phyloP scores from a whole-genome alignment of 2,329 filamentous ascomycete genomes.

The Exophiala bonariae region DNA sequence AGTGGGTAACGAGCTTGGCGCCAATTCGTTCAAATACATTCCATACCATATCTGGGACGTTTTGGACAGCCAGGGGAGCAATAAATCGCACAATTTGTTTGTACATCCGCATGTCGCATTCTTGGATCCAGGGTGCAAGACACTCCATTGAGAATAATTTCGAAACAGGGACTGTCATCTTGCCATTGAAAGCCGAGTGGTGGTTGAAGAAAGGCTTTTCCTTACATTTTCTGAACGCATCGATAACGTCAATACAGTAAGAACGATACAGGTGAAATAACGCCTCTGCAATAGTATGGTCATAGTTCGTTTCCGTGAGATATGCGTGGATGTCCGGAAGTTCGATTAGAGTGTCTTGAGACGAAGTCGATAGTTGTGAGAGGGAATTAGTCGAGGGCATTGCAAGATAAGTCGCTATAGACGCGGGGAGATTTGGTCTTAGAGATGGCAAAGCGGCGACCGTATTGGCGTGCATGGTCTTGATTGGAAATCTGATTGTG shows the following conservation, averaged over 20 bases:
- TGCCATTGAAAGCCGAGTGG: conserved; percentile 93
- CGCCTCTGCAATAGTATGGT: conserved; percentile 82
- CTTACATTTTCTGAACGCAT: conserved; percentile 93
- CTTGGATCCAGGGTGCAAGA: conserved; percentile 88
- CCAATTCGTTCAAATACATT: conserved; percentile 87
- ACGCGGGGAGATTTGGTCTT: conserved; percentile 31
- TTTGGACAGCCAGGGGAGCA: conserved; percentile 83
- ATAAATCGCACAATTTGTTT: conserved; percentile 96
- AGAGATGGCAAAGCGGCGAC: conserved; percentile 29
- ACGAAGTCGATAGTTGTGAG: conserved; percentile 54
- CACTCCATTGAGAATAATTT: conserved; percentile 81
- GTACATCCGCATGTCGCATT: conserved; percentile 94
- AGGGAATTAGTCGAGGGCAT: conserved; percentile 27
- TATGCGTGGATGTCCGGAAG: conserved; percentile 86
- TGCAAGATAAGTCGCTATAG: conserved; percentile 48
- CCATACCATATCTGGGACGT: conserved; percentile 83
- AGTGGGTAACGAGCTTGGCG: conserved; percentile 74
- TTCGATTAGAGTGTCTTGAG: conserved; percentile 69
- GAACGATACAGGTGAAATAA: conserved; percentile 86
- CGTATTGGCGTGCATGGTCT: conserved; percentile 18
- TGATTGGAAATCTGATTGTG: conserved; percentile 22
- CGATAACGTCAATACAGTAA: conserved; percentile 91
- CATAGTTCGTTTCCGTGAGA: conserved; percentile 65
- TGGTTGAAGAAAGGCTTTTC: conserved; percentile 96
- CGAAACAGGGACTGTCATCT: conserved; percentile 92